Evolutionary conservation across 2,329 filamentous ascomycete genomes (phyloP), one percentile per base, ranked within the genome.

Genomic region (Alternaria postmessia): DNA sequence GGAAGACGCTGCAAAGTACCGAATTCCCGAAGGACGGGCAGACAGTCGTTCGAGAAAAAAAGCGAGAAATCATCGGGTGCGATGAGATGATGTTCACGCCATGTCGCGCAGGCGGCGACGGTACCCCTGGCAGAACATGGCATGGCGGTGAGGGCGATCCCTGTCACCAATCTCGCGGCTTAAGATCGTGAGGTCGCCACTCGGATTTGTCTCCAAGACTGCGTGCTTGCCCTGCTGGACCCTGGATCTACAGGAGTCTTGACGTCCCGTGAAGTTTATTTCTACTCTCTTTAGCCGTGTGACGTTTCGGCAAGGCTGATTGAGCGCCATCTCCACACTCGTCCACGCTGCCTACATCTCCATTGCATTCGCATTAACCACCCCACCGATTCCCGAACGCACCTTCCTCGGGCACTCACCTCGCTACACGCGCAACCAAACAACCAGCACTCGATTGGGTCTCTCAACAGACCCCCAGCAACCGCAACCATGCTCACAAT

Each of bases 81-180:
- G 51, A 59, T 75, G 65, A 68, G 62, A 69, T 70, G 72, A 76
- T 62, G 22, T 72, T 75, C 72, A 73, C 74, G 73, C 72, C 73
- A 72, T 39, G 42, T 44, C 41, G 55, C 24, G 49, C 61, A 53
- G 51, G 61, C 39, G 41, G 44, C 41, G 49, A 47, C 4, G 47
- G 16, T 59, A 38, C 69, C 71, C 70, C 68, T 71, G 68, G 66
- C 69, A 70, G 64, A 71, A 74, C 30, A 4, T 20, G 12, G 38
- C 22, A 41, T 49, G 28, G 57, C 57, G 57, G 57, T 57, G 57
- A 59, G 34, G 30, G 59, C 65, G 67, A 68, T 65, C 62, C 54
- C 56, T 56, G 58, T 9, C 36, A 41, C 39, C 36, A 48, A 59
- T 38, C 53, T 62, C 58, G 44, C 54, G 39, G 43, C 57, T 74